Evolutionary conservation across 2,329 filamentous ascomycete species (phyloP).

Genomic region (Xylariaceae sp.): DNA sequence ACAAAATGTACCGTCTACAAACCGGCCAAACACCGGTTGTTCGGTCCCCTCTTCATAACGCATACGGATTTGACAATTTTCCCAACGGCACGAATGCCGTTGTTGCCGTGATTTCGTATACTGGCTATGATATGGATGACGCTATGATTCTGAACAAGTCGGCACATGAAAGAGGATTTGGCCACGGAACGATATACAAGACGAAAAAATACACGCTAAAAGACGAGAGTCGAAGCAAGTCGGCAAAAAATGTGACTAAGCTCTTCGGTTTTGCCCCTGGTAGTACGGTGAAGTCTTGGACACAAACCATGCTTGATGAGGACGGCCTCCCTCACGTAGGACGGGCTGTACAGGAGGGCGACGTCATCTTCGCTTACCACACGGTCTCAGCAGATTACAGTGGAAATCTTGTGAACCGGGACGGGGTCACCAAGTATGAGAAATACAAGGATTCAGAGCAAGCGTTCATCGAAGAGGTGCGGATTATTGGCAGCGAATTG

Average conservation of each 20-base stretch:
- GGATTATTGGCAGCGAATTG: conserved; percentile 79
- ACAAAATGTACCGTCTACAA: conserved; percentile 92
- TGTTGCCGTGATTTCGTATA: conserved; percentile 97
- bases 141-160: conserved; percentile 99
- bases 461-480: conserved; percentile 88
- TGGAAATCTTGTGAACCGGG: conserved; percentile 76
- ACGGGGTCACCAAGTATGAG: conserved; percentile 80
- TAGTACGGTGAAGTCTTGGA: conserved; percentile 64
- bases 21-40: conserved; percentile 95
- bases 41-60: conserved; percentile 85
- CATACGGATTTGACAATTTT: conserved; percentile 96
- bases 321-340: conserved; percentile 85
- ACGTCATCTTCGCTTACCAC: conserved; percentile 85
- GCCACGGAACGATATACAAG: conserved; percentile 95
- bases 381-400: conserved; percentile 76
- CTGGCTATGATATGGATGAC: conserved; percentile 99
- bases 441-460: conserved; percentile 92
- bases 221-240: conserved; percentile 66
- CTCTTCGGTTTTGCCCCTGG: conserved; percentile 88
- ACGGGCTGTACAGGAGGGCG: conserved; percentile 70
- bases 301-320: conserved; percentile 71
- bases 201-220: conserved; percentile 87
- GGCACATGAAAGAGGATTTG: conserved; percentile 90
- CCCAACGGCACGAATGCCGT: conserved; percentile 94
- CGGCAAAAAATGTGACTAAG: conserved; percentile 67